Percentiles rank a stretch among this genome's conserved stretches.
Conservation (phyloP, 768 basidiomycete species). For the Mycena crocata region DNA sequence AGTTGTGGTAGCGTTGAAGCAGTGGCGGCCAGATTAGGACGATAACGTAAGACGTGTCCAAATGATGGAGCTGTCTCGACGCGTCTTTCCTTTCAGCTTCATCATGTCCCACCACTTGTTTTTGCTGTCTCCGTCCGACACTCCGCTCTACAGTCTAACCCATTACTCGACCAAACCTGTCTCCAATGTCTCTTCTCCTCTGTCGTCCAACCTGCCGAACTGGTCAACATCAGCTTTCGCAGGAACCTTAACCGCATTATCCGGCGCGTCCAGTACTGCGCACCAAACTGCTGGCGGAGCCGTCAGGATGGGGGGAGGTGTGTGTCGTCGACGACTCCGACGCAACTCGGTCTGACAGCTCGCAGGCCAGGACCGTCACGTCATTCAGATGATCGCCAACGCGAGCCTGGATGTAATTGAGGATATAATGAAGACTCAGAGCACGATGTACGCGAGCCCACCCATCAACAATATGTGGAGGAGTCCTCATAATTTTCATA, state of each 20-base stretch:
- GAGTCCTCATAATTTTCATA: slow-evolving; percentile 48
- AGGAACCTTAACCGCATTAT: slow-evolving; percentile 87
- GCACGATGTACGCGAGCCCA: slow-evolving; percentile 68
- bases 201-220: slow-evolving; percentile 86
- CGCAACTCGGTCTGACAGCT: background rate
- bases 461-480: slow-evolving; percentile 18
- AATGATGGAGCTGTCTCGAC: too few species aligned
- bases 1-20: too few species aligned
- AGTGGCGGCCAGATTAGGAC: too few species aligned
- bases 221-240: slow-evolving; percentile 95
- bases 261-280: slow-evolving; percentile 82
- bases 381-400: slow-evolving; percentile 99
- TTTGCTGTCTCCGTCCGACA: slow-evolving; percentile 87
- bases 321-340: background rate
- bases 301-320: slow-evolving; percentile 75
- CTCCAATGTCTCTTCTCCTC: slow-evolving; percentile 67
- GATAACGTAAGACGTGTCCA: too few species aligned
- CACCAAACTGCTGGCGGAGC: slow-evolving; percentile 76
- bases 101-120: slow-evolving; percentile 68
- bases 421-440: slow-evolving; percentile 88
- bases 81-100: too few species aligned
- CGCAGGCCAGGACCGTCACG: slow-evolving; percentile 82
- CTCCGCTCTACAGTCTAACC: slow-evolving; percentile 85
- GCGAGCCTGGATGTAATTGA: slow-evolving; percentile 95
- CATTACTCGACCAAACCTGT: slow-evolving; percentile 85